Evolutionary conservation across 2,329 filamentous ascomycete species (phyloP), one percentile per base, ranked within the genome.

Genomic region (Botrytis sinoallii): DNA sequence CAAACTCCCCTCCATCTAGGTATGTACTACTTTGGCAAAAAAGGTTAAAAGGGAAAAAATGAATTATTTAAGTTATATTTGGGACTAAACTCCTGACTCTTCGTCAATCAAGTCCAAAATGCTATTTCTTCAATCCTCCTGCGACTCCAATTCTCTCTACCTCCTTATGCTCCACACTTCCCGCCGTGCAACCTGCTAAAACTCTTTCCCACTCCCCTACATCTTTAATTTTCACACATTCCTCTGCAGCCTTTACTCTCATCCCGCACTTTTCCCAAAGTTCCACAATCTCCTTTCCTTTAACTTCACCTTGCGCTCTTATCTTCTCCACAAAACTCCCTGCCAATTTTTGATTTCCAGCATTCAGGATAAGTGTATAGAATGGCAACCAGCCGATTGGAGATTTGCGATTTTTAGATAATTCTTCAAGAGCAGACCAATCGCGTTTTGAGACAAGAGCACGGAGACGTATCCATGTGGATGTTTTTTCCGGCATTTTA

Each of bases 251-350:
- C 83, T 93, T 94, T 42, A 92, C 88, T 63, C 94, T 86, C 90
- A 97, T 89, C 29, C 95, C 95, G 82, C 96, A 98, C 84, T 97
- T 97, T 79, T 97, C 91, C 88, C 95, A 99, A 95, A 99, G 98
- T 77, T 92, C 89, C 72, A 73, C 55, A 9, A 69, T 38, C 18
- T 73, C 71, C 65, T 22, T 87, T 3, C 96, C 95, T 84, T 98
- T 96, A 83, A 95, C 96, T 83, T 94, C 94, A 38, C 92, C 88
- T 61, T 94, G 86, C 89, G 97, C 89, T n/a, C 95, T 95, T 82
- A 95, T 98, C 84, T 97, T 97, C 79, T 97, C 91, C 88, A 95
- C 98, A 95, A 99, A 98, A 77, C 91, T 89, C 71, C 92, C 89
- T 1, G 96, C 96, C 25, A 97, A 86, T 75, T 95, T 92, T 8